Evolutionary conservation across 75 land plant species (phyloP), one percentile per base, ranked within the genome.

Genomic region (Cunninghamia lanceolata): DNA sequence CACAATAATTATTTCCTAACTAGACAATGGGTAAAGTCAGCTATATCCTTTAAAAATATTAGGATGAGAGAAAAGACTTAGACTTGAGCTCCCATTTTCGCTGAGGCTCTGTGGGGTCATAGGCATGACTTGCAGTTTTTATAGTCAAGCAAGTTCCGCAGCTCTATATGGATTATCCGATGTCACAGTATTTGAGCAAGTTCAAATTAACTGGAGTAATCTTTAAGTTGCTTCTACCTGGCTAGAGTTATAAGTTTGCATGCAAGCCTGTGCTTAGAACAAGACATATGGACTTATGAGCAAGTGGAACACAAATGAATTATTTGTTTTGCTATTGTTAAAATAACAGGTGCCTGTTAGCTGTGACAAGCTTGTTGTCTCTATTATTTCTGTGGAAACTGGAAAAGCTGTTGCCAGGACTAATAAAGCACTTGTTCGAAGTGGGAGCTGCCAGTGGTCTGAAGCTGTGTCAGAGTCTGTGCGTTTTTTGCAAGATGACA

Each of bases 401-500:
- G 97, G 96, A 14, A 94, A 93, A 74, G 70, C 89, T 21, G 86
- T 90, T 85, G 90, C 89, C 40, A 96, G 90, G 90, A 87, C 94
- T 4, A 80, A 86, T 21, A 96, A 91, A 88, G 88, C 93, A 32
- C 30, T 74, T 21, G 93, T 91, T 21, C 91, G 89, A 30, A 93
- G 88, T 92, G 96, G 97, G 78, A 86, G 46, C 74, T 94, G 97
- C 75, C 93, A 88, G 82, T 96, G 96, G 97, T 82, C 90, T 3
- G 97, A 95, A 59, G 79, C 94, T 85, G 71, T 97, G 13, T 83
- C 93, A 59, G 98, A 97, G 80, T 94, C 98, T 68, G 87, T 95
- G 30, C 89, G 89, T 89, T 74, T 92, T 89, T 56, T 90, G 85
- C 87, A 87, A 52, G 93, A 94, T 46, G 90, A 90, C 43, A 53